These are phyloP conservation scores for Xylaria sp. DNA, from an alignment of 2,329 filamentous ascomycete species.

Conservation along the genomic window DNA sequence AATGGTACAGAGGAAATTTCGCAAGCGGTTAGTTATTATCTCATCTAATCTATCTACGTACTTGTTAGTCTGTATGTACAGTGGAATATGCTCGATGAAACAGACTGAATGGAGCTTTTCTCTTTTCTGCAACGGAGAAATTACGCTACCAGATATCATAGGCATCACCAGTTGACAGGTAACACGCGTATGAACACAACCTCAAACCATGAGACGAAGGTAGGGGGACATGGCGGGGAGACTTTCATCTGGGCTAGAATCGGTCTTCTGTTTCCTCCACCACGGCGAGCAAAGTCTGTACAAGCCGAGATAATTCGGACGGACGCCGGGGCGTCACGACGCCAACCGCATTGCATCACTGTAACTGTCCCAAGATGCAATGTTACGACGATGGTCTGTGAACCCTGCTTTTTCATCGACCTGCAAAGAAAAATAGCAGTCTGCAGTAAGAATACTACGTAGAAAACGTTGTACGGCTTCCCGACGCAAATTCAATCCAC, in stretches of 20 bases:
- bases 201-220: neutral
- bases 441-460: no score
- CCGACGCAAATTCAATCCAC: neutral
- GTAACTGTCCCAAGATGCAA: neutral
- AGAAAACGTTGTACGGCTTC: no score
- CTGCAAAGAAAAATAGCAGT: slow-evolving; percentile 1
- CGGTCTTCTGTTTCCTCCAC: neutral
- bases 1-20: neutral
- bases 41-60: neutral
- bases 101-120: neutral
- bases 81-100: neutral
- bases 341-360: neutral
- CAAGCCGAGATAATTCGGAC: neutral
- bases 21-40: neutral
- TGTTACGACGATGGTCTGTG: slow-evolving; percentile 4
- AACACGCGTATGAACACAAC: neutral
- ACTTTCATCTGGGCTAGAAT: neutral
- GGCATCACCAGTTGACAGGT: slow-evolving; percentile 4
- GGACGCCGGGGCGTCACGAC: neutral
- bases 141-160: slow-evolving; percentile 9
- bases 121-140: neutral
- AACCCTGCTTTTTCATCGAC: slow-evolving; percentile 1
- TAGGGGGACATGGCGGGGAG: neutral
- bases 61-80: neutral
- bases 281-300: neutral